Percentiles rank a stretch among this genome's conserved stretches.
These are phyloP conservation scores for Xylaria castorea DNA, from an alignment of 495 filamentous ascomycete species.

Conservation along the genomic window DNA sequence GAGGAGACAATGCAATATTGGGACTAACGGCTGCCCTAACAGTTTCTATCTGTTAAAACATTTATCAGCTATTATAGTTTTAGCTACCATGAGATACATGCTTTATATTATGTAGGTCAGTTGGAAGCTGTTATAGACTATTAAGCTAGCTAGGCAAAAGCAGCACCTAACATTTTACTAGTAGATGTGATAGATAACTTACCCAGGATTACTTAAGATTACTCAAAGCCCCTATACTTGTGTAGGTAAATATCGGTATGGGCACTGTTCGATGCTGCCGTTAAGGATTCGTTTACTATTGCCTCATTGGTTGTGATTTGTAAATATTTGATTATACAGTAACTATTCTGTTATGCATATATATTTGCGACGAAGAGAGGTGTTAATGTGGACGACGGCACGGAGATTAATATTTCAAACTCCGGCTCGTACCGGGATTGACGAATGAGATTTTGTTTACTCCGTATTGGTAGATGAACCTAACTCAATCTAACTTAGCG, in stretches of 20 bases:
- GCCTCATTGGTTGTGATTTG: conserved; percentile 1
- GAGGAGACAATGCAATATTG: background rate
- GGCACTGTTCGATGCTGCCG: background rate
- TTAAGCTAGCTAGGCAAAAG: background rate
- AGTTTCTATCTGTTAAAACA: background rate
- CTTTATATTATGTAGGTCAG: background rate
- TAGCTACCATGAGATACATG: background rate
- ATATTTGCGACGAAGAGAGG: background rate
- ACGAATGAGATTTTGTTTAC: background rate
- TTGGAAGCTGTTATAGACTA: background rate
- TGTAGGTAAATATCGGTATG: background rate
- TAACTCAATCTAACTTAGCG: background rate
- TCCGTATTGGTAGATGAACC: background rate
- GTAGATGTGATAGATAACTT: background rate
- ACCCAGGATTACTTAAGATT: background rate
- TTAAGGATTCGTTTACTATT: background rate
- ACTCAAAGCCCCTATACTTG: background rate
- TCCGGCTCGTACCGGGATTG: background rate
- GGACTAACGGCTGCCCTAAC: background rate
- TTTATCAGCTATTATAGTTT: background rate
- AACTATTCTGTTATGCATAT: background rate
- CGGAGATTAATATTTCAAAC: background rate
- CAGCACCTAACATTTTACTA: background rate
- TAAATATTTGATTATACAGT: background rate
- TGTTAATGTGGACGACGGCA: background rate